phyloP scores from a whole-genome alignment of 148 eudicot genomes.

The Cornus kousa region DNA sequence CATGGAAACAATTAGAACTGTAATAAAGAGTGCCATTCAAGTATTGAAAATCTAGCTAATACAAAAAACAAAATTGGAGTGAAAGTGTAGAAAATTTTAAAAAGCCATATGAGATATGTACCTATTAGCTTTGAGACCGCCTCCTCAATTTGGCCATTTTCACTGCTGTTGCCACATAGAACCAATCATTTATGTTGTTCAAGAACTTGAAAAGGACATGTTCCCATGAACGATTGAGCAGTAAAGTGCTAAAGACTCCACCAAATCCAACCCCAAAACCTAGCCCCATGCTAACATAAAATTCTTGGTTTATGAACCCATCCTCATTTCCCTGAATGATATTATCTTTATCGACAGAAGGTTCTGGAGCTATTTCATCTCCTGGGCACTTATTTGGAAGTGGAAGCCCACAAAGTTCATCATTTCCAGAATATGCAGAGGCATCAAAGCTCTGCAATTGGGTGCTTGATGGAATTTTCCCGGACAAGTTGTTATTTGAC shows the following conservation, averaged over 20 bases:
- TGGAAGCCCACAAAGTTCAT: conserved; percentile 18
- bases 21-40: too few species aligned
- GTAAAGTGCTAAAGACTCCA: not conserved
- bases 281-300: not conserved
- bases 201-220: not conserved
- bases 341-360: not conserved
- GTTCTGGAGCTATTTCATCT: not conserved
- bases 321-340: not conserved
- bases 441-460: conserved; percentile 33
- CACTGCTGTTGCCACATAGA: too few species aligned
- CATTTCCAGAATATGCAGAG: conserved; percentile 27
- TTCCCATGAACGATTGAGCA: not conserved
- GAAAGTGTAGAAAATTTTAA: too few species aligned
- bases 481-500: conserved; percentile 35
- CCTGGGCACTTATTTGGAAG: not conserved
- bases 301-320: not conserved
- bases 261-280: not conserved
- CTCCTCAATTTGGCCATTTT: too few species aligned
- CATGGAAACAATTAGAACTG: too few species aligned
- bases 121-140: too few species aligned
- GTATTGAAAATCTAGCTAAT: too few species aligned
- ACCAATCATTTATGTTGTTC: not conserved
- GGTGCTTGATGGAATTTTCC: conserved; percentile 37
- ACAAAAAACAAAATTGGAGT: too few species aligned
- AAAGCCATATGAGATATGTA: too few species aligned